A percentile compares a stretch with the other conserved stretches of the same genome.
Evolutionary conservation across 2,329 filamentous ascomycete species (phyloP).

Genomic region (Alternaria incomplexa): DNA sequence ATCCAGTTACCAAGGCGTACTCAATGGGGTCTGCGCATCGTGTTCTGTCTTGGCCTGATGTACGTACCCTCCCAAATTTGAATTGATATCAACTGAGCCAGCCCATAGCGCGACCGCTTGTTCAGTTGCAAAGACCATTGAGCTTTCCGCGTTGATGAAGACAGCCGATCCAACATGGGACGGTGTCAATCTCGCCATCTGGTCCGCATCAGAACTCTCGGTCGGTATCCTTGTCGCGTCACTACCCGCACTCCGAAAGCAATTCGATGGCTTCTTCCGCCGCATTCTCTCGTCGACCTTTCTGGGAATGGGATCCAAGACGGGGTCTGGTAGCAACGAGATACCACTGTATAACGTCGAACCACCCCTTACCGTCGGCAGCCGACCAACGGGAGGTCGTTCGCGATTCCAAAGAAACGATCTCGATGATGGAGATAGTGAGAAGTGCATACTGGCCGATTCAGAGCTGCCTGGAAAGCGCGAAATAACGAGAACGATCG

Average conservation of each 20-base stretch:
- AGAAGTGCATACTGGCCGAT: conserved; percentile 23
- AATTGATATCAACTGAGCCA: neutral
- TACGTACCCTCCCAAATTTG: conserved; percentile 8
- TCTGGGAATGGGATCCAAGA: conserved; percentile 11
- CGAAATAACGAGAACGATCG: conserved; percentile 27
- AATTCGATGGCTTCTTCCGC: conserved; percentile 29
- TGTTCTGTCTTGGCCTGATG: conserved; percentile 37
- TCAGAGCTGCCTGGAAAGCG: conserved; percentile 1
- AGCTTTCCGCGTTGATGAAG: conserved; percentile 23
- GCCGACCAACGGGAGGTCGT: conserved; percentile 2
- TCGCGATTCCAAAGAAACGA: conserved; percentile 6
- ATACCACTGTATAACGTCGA: conserved; percentile 28
- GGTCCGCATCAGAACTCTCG: conserved; percentile 29
- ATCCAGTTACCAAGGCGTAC: conserved; percentile 33
- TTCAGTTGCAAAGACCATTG: conserved; percentile 32
- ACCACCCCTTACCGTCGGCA: conserved; percentile 8
- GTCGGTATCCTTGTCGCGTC: conserved; percentile 33
- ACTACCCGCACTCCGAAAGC: conserved; percentile 34
- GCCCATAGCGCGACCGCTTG: conserved; percentile 30
- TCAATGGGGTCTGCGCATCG: conserved; percentile 31
- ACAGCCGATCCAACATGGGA: conserved; percentile 32
- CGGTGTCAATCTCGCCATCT: conserved; percentile 29
- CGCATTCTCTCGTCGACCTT: conserved; percentile 23
- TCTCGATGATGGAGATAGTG: conserved; percentile 26
- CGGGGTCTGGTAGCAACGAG: neutral